Conservation (phyloP, 768 basidiomycete species). For the Amanita thiersii region DNA sequence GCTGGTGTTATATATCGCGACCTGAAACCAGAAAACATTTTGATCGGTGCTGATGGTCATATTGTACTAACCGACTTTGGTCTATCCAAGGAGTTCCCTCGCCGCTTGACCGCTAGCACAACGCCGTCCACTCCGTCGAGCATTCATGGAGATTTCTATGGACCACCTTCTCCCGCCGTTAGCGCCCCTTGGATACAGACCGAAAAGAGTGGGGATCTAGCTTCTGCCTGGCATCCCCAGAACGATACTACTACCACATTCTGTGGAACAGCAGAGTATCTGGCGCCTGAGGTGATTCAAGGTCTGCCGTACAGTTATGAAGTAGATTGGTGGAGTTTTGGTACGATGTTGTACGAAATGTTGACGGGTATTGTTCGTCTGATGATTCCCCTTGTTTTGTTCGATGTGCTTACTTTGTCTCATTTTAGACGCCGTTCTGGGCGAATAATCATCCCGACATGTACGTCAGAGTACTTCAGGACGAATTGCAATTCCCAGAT, state of each 20-base stretch:
- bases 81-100: conserved; percentile 84
- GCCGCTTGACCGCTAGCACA: conserved; percentile 34
- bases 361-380: conserved; percentile 74
- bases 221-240: conserved; percentile 51
- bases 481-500: conserved; percentile 84
- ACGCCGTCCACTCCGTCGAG: conserved; percentile 54
- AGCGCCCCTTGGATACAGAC: conserved; percentile 77
- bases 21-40: conserved; percentile 94
- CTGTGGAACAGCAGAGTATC: conserved; percentile 94
- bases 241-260: conserved; percentile 77
- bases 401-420: conserved; percentile 9
- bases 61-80: conserved; percentile 98
- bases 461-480: conserved; percentile 89
- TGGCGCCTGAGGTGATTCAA: conserved; percentile 95
- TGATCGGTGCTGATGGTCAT: conserved; percentile 91
- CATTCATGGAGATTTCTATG: conserved; percentile 42
- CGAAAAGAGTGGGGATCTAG: conserved; percentile 45
- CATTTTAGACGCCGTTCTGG: conserved; percentile 78
- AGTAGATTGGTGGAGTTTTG: conserved; percentile 98
- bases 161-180: conserved; percentile 34
- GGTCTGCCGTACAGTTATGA: conserved; percentile 87
- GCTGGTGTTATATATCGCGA: conserved; percentile 97
- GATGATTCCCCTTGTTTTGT: conserved; percentile 7
- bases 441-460: conserved; percentile 91
- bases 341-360: conserved; percentile 98